phyloP scores from a whole-genome alignment of 2,329 filamentous ascomycete species.

The Dryadomyces quercus-mongolicae region DNA sequence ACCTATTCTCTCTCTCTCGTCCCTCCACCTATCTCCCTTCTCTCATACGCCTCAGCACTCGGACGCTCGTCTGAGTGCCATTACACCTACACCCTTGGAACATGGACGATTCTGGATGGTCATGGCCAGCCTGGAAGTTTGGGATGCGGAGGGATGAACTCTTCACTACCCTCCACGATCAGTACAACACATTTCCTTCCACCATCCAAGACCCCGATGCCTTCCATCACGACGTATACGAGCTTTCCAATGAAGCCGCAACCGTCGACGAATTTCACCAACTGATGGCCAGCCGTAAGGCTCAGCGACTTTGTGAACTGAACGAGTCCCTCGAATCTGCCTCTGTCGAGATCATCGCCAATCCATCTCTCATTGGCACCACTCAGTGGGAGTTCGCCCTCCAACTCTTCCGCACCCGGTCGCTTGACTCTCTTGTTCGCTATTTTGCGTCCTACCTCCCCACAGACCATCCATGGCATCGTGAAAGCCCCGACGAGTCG shows the following conservation, averaged over 20 bases:
- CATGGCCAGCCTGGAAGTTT: conserved; percentile 52
- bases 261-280: conserved; percentile 41
- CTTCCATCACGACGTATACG: conserved; percentile 49
- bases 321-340: conserved; percentile 44
- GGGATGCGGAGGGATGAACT: conserved; percentile 48
- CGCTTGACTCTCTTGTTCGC: conserved; percentile 46
- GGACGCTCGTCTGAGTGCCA: too few species aligned
- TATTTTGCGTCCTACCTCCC: conserved; percentile 49
- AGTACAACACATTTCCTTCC: conserved; percentile 46
- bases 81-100: background rate
- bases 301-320: conserved; percentile 40
- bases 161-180: conserved; percentile 43
- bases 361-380: conserved; percentile 44
- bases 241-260: conserved; percentile 39
- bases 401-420: conserved; percentile 46
- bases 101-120: conserved; percentile 42
- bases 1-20: too few species aligned
- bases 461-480: conserved; percentile 31
- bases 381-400: conserved; percentile 46
- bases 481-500: conserved; percentile 18
- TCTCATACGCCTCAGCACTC: too few species aligned
- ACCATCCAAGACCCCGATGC: conserved; percentile 47
- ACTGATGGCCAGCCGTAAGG: conserved; percentile 39
- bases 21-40: too few species aligned
- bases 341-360: conserved; percentile 48